Evolutionary conservation across 2,329 filamentous ascomycete genomes (phyloP), one percentile per base, ranked within the genome.

Genomic region (Rutstroemia sp.): DNA sequence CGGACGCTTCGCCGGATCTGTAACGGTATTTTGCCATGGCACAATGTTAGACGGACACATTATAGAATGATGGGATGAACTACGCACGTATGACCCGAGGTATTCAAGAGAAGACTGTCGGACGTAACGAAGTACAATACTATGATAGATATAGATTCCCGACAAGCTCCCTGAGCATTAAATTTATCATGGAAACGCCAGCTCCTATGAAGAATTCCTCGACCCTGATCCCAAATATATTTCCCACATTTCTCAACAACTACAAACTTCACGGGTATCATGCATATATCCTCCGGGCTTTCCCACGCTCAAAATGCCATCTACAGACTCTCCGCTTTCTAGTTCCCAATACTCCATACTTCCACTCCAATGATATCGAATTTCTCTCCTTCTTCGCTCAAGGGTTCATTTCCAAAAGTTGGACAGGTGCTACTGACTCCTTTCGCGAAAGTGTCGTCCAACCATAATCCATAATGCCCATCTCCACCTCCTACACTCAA

Each of bases 341-440:
- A 57, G 58, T 68, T 69, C n/a, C 94, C 92, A 64, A 97, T 80
- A 68, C 89, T 91, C 94, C 94, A 99, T 10, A 97, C 73, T 73
- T 99, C 94, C 1, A 96, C 88, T 1, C 91, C 92, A 34, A 96
- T 69, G 12, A 99, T 82, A 58, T 90, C 88, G 68, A 97, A 99
- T 70, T 95, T 96, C 59, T 86, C 84, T 1, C 92, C 94, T 67
- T 95, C 89, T 55, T 96, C 92, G 66, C 92, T 96, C 51, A 99
- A 75, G 9, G 88, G 86, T 74, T 96, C 92, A 64, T 99, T 99
- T 0, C 91, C 90, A 73, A 97, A 99, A 0, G 94, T 99, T 59
- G 89, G 85, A 69, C 91, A 96, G 4, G 82, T 78, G 44, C 87
- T 84, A 67, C 89, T 95, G 52, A 96, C 83, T 3, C 94, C 94